Percentiles rank a stretch among this genome's conserved stretches.
phyloP scores from a whole-genome alignment of 108 stramenopile species.

The Seminavis robusta region DNA sequence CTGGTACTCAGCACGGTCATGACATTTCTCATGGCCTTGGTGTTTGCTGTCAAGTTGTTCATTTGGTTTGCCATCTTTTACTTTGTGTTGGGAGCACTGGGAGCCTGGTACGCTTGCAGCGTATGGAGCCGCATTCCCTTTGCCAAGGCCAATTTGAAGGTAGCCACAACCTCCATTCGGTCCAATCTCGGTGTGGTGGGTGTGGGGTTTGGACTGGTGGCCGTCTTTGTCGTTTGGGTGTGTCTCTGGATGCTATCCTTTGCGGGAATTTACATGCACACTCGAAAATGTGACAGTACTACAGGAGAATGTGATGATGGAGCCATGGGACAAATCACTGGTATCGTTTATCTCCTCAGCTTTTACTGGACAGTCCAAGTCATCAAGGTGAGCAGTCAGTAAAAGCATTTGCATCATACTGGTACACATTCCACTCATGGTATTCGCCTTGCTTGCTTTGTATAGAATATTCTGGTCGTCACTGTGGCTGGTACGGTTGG shows the following conservation, averaged over 20 bases:
- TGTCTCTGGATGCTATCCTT: constrained; percentile 35
- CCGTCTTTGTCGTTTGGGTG: constrained; percentile 22
- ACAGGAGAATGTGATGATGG: constrained; percentile 24
- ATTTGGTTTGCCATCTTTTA: not conserved
- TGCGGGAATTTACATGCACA: constrained; percentile 19
- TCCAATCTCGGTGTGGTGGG: constrained; percentile 54
- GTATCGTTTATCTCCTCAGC: constrained; percentile 51
- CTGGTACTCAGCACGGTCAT: constrained; percentile 15
- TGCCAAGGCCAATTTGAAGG: constrained; percentile 63
- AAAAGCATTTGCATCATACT: constrained; percentile 86
- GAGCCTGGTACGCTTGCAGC: constrained; percentile 13
- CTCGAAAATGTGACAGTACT: constrained; percentile 2
- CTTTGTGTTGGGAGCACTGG: not conserved
- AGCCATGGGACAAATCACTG: constrained; percentile 11
- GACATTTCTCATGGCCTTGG: constrained; percentile 16
- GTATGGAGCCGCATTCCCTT: constrained; percentile 71
- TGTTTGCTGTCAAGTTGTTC: not conserved
- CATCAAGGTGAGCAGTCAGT: too few species aligned
- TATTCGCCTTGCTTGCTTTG: constrained; percentile 27
- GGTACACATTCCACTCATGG: constrained; percentile 62
- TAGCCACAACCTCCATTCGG: constrained; percentile 45
- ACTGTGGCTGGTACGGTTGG: not conserved
- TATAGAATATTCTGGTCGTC: not conserved
- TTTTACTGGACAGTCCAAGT: constrained; percentile 81
- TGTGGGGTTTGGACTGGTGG: constrained; percentile 29